phyloP scores from a whole-genome alignment of 179 eudicot genomes.

The Camellia oleifera region DNA sequence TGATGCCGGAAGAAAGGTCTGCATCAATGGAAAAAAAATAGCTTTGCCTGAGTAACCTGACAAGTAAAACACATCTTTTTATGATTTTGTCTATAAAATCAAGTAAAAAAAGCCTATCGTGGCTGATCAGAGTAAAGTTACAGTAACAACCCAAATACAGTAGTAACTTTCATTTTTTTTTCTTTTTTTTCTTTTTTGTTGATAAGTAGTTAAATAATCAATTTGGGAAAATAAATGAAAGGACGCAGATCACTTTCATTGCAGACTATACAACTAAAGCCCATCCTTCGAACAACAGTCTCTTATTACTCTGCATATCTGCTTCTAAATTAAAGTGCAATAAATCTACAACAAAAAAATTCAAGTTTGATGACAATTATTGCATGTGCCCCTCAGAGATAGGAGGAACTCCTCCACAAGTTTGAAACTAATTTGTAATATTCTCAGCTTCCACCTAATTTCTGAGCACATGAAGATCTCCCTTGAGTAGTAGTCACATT shows the following conservation, averaged over 20 bases:
- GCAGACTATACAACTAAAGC: not conserved
- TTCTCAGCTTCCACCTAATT: not conserved
- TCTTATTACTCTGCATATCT: not conserved
- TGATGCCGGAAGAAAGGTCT: not conserved
- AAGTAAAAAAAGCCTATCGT: not conserved
- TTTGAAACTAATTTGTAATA: not conserved
- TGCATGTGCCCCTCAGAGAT: not conserved
- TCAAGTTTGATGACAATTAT: not conserved
- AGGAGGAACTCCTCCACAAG: not conserved
- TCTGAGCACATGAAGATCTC: not conserved
- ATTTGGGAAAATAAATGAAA: not conserved
- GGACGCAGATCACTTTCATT: not conserved
- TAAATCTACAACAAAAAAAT: not conserved
- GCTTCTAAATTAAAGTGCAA: not conserved
- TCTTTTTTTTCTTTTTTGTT: too few species aligned
- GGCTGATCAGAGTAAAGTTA: not conserved
- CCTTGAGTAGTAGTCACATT: not conserved
- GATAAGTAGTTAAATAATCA: not conserved
- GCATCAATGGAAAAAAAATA: not conserved
- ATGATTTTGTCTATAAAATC: not conserved
- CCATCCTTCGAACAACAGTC: not conserved
- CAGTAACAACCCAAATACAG: not conserved
- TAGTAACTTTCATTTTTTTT: too few species aligned
- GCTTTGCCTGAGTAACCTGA: constrained; percentile 4
- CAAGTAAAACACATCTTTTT: not conserved